Percentiles rank a stretch among this genome's conserved stretches.
These are phyloP conservation scores for Drosera spatulata DNA, from an alignment of 179 eudicot species.

Conservation along the genomic window DNA sequence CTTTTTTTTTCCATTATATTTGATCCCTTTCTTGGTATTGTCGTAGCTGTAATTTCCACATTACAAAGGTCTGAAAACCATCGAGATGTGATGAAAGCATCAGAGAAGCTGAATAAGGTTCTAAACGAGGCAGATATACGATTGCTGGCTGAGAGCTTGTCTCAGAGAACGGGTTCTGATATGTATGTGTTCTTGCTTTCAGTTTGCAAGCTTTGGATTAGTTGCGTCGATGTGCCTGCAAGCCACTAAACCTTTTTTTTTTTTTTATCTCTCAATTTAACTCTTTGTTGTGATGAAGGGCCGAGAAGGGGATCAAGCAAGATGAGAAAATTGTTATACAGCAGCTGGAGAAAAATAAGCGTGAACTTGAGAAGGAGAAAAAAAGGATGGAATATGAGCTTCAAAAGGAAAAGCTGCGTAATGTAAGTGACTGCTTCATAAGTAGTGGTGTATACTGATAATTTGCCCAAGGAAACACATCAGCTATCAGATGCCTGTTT, in stretches of 20 bases:
- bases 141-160: constrained; percentile 35
- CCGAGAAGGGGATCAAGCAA: constrained; percentile 44
- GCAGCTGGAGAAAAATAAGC: constrained; percentile 67
- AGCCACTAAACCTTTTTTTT: neutral
- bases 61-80: constrained; percentile 37
- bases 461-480: too few species aligned
- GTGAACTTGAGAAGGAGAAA: constrained; percentile 70
- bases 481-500: too few species aligned
- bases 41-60: constrained; percentile 46
- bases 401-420: constrained; percentile 73
- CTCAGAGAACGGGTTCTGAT: constrained; percentile 49
- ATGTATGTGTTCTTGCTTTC: constrained; percentile 32
- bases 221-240: too few species aligned
- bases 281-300: constrained; percentile 35
- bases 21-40: too few species aligned
- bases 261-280: neutral
- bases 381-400: constrained; percentile 68
- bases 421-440: constrained; percentile 33
- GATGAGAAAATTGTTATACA: constrained; percentile 42
- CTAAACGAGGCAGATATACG: constrained; percentile 81
- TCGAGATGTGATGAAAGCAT: constrained; percentile 46
- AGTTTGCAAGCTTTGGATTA: too few species aligned
- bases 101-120: constrained; percentile 57
- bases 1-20: too few species aligned
- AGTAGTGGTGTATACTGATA: too few species aligned